phyloP scores from a whole-genome alignment of 768 basidiomycete species.

The Termitomyces heimii region DNA sequence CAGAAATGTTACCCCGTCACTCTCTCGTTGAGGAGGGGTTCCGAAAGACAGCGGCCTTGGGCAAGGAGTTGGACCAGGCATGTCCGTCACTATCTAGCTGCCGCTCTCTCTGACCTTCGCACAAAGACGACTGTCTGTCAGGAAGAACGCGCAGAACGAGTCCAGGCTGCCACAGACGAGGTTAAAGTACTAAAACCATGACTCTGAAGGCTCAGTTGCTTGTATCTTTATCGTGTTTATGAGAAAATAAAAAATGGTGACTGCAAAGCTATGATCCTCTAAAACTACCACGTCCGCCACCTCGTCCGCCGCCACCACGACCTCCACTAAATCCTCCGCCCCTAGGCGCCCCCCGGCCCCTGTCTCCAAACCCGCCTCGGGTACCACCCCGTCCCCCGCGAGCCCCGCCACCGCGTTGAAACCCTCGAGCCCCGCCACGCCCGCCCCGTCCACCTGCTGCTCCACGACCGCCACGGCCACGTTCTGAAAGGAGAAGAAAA shows the following conservation, averaged over 20 bases:
- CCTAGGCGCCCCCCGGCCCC: slow-evolving; percentile 21
- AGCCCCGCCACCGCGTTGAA: slow-evolving; percentile 40
- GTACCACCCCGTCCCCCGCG: slow-evolving; percentile 37
- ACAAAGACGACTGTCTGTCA: slow-evolving; percentile 42
- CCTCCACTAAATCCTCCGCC: slow-evolving; percentile 23
- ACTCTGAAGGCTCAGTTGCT: slow-evolving; percentile 8
- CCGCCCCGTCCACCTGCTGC: slow-evolving; percentile 33
- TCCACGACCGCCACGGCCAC: slow-evolving; percentile 35
- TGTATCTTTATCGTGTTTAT: background rate
- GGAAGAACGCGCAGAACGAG: slow-evolving; percentile 41
- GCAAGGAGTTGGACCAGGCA: slow-evolving; percentile 50
- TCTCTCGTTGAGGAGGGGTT: slow-evolving; percentile 22
- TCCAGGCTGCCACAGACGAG: slow-evolving; percentile 40
- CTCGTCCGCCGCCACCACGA: slow-evolving; percentile 4
- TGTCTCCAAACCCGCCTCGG: slow-evolving; percentile 22
- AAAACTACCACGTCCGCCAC: slow-evolving; percentile 23
- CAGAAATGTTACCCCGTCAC: slow-evolving; percentile 6
- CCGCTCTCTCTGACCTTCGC: background rate
- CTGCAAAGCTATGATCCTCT: slow-evolving; percentile 36
- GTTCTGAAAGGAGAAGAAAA: slow-evolving; percentile 20
- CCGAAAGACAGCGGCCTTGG: slow-evolving; percentile 32
- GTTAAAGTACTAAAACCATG: slow-evolving; percentile 45
- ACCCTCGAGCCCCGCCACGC: slow-evolving; percentile 35
- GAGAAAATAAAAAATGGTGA: background rate
- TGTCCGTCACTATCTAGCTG: slow-evolving; percentile 6